Conservation (phyloP, 1,284 basidiomycete species). For the Malassezia restricta region DNA sequence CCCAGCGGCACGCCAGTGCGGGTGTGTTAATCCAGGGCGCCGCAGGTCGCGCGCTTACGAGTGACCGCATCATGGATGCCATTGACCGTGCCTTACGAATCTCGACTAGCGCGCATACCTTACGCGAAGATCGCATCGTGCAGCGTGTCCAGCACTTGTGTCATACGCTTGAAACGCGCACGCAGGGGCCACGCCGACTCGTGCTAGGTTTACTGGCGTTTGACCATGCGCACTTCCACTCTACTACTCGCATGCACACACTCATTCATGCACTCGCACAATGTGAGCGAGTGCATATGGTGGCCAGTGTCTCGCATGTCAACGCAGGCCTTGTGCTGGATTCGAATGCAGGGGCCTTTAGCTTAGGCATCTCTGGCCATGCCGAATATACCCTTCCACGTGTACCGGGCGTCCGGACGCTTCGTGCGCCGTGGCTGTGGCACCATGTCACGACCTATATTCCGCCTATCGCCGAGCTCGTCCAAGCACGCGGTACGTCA, state of each 20-base stretch:
- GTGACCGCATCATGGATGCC: conserved; percentile 12
- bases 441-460: conserved; percentile 14
- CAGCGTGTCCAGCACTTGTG: conserved; percentile 7
- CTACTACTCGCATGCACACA: conserved; percentile 12
- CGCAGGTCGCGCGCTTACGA: conserved; percentile 10
- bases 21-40: conserved; percentile 12
- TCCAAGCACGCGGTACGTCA: conserved; percentile 13
- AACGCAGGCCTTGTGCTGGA: conserved; percentile 13
- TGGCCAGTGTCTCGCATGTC: conserved; percentile 13
- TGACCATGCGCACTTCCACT: conserved; percentile 8
- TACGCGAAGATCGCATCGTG: conserved; percentile 4
- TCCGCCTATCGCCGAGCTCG: conserved; percentile 11
- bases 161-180: not conserved
- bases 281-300: conserved; percentile 7
- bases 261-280: conserved; percentile 12
- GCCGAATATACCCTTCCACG: not conserved
- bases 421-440: conserved; percentile 15
- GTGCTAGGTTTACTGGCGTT: conserved; percentile 12
- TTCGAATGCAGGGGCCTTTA: conserved; percentile 3
- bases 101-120: not conserved
- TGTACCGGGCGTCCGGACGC: not conserved
- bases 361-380: conserved; percentile 8
- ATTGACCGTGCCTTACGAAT: conserved; percentile 6
- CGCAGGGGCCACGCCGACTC: conserved; percentile 1
- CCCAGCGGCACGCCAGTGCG: conserved; percentile 3